Conservation (phyloP, 805 yeast genomes). For the Tetrapisispora arboricola region DNA sequence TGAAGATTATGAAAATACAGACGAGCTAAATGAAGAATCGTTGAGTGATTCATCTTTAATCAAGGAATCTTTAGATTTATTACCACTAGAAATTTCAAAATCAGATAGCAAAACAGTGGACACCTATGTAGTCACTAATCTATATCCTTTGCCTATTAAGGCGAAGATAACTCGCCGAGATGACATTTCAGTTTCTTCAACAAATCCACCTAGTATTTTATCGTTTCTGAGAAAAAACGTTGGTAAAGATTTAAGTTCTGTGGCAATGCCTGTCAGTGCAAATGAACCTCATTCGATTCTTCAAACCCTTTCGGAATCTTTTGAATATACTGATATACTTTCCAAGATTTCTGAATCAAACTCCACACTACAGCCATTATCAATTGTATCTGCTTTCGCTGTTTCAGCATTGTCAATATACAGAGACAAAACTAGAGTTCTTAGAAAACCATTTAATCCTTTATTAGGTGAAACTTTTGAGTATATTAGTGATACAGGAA, state of each 20-base stretch:
- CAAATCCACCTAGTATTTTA: slow-evolving; percentile 73
- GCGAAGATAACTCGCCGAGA: slow-evolving; percentile 41
- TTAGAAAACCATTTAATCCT: slow-evolving; percentile 91
- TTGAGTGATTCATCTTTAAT: not conserved
- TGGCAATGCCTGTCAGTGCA: slow-evolving; percentile 88
- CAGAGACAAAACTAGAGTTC: slow-evolving; percentile 63
- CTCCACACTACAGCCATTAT: slow-evolving; percentile 48
- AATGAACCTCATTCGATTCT: slow-evolving; percentile 85
- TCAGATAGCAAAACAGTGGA: not conserved
- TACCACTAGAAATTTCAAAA: not conserved
- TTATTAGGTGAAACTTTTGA: slow-evolving; percentile 90
- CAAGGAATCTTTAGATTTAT: not conserved
- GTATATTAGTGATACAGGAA: slow-evolving; percentile 72
- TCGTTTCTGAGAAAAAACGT: slow-evolving; percentile 79
- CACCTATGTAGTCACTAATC: slow-evolving; percentile 22
- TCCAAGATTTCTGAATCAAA: slow-evolving; percentile 39
- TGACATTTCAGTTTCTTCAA: slow-evolving; percentile 47
- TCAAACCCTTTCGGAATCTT: slow-evolving; percentile 67
- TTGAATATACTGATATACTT: slow-evolving; percentile 65
- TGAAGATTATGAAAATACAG: not conserved
- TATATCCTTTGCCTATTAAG: slow-evolving; percentile 50
- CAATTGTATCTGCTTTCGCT: slow-evolving; percentile 70
- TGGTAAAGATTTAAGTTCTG: slow-evolving; percentile 77
- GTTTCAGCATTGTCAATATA: slow-evolving; percentile 60
- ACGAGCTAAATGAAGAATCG: not conserved